Base-by-base conservation (phyloP, 2,329 filamentous ascomycete species). In the Fusarium buharicum region DNA sequence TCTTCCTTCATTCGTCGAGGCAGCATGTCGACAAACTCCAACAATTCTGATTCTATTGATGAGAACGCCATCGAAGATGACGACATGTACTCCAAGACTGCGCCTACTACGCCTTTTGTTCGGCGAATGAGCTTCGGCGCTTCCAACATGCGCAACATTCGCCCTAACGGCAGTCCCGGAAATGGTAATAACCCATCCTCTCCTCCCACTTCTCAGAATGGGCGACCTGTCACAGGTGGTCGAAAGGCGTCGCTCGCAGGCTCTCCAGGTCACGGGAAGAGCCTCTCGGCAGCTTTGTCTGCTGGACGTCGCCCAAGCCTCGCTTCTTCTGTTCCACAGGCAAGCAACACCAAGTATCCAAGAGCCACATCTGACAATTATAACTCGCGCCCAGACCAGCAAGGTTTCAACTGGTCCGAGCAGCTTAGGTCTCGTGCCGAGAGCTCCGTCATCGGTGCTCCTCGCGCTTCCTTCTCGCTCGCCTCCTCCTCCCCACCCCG, bases 381-480 rank as follows among this genome's bases (percentile, higher is more conserved):
- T 65, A 72, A 75, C 80, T 77, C 78, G 76, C 85, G 83, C 78
- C 79, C 86, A 93, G 90, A 92, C 84, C 92, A 95, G 73, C 74
- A 76, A 84, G 92, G 91, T 77, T 97, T 96, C 85, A 96, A 96
- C 80, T 97, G 94, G 90, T 92, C 92, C 74, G 94, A 97, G 82
- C 93, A 96, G 81, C 87, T 97, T 83, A 92, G 93, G 77, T 90
- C 89, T 72, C 90, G 93, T 75, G 93, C 93, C 71, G 92, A 96
- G 81, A 93, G 92, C 78, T 89, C 87, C 71, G 83, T 89, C 55
- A 77, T 83, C 38, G 83, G 82, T 67, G 75, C 81, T 44, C 82
- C 82, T 45, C 82, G 86, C 54, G 79, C 86, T 40, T 83, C 83
- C 40, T 88, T 89, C 73, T 82, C 83, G 41, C 84, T 87, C 69